Base-by-base conservation (phyloP, 129 eudicot genomes). In the Ambrosia trifida region DNA sequence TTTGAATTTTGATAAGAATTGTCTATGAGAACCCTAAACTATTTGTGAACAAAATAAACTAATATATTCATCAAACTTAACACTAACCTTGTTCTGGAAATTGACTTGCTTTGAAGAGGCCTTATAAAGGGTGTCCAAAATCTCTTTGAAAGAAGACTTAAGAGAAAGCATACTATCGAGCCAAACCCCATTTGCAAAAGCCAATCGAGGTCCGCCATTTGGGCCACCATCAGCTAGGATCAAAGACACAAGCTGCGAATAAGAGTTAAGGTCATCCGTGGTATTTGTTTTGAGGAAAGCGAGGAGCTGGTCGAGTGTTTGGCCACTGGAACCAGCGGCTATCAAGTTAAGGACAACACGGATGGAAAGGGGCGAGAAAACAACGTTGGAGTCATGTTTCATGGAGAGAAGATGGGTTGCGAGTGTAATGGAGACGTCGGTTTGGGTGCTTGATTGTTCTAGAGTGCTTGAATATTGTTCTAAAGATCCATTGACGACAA, bases 121-220 rank as follows among this genome's bases (percentile, higher is more conserved):
- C 64, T 81, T 83, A 30, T 84, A 87, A 13, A 73, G 68, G 20
- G 58, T 51, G 10, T 83, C 84, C 11, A 83, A 83, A 41, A 81
- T 66, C 3, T 81, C 69, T 64, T 74, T 81, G 61, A 83, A 90
- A 44, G 63, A 9, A 2, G 80, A 75, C 77, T 83, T 87, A 12
- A 90, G 64, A 16, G 63, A 7, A 36, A 87, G 68, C 1, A 81
- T 75, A 57, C 64, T 69, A 11, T 90, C 95, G 31, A 87, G 28
- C 28, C 28, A 24, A 24, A 24, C 28, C 28, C 28, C 28, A 24
- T 24, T 24, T 24, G 28, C 28, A 51, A 84, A 82, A n/a, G 79
- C 45, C 74, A 90, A 30, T n/a, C 76, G 71, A 11, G 96, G 94
- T 24, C 96, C 91, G 38, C 96, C 89, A 20, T 17, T 41, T 52